Base-by-base conservation (phyloP, 1,284 basidiomycete genomes). In the Grifola frondosa region DNA sequence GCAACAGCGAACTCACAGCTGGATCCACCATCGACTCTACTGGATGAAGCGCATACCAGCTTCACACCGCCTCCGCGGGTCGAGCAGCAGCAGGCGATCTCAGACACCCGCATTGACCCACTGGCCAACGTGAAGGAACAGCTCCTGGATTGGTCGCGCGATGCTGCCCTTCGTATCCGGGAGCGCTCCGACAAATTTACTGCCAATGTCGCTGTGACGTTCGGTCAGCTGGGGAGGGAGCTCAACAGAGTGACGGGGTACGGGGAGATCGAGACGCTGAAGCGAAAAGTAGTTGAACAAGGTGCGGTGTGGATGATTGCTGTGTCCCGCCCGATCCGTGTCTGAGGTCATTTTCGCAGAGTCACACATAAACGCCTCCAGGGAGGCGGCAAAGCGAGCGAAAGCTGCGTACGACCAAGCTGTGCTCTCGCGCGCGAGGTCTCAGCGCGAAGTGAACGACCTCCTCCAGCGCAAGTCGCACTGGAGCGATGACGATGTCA, bases 231-330 rank as follows among this genome's bases (percentile, higher is more conserved):
- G 1, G 91, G 91, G 7, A 69, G 76, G 10, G 79, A 87, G 58
- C 69, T 97, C 47, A 97, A 95, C 60, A 81, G 80, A 49, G 81
- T 88, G 21, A 94, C 93, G 10, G 94, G 93, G 0, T 97, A 97
- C 58, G 84, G 88, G 52, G 86, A 89, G 60, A 95, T 97, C 29
- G 92, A 96, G 56, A 72, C 73, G 22, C 67, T 97, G 45, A 95
- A 96, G 65, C 68, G 67, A 48, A 71, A 75, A 31, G 93, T 96
- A n/a, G 81, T 79, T 23, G 78, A 80, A 37, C 84, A 87, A 74
- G 92, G 93, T 91, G 59, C 50, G 75, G 71, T 49, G n/a, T n/a
- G n/a, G n/a, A n/a, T n/a, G n/a, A n/a, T n/a, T n/a, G n/a, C n/a
- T n/a, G n/a, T n/a, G n/a, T n/a, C n/a, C n/a, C n/a, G n/a, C n/a